Evolutionary conservation across 176 grass and related monocot genomes (phyloP).

Genomic region (Cymbopogon citratus): DNA sequence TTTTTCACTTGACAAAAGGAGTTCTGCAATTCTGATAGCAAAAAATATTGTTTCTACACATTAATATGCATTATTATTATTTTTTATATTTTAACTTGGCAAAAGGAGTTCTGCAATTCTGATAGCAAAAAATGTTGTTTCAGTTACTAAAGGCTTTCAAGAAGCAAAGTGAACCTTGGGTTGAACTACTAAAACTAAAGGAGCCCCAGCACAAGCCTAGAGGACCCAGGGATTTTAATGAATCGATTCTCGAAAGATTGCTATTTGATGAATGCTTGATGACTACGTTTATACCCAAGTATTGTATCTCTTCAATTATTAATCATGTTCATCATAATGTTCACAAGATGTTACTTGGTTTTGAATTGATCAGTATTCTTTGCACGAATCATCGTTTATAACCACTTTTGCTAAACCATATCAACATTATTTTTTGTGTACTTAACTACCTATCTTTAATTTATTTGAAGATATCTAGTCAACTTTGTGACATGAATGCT

Average conservation of each 20-base stretch:
- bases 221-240: not conserved
- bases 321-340: not conserved
- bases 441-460: not conserved
- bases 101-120: not conserved
- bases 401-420: not conserved
- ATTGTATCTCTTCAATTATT: not conserved
- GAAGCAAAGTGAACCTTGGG: not conserved
- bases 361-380: not conserved
- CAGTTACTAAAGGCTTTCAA: not conserved
- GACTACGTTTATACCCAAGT: not conserved
- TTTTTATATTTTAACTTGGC: not conserved
- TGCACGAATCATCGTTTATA: not conserved
- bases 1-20: too few relatives aligned
- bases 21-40: too few relatives aligned
- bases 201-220: not conserved
- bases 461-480: not conserved
- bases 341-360: not conserved
- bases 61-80: too few relatives aligned
- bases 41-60: not conserved
- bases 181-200: not conserved
- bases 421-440: not conserved
- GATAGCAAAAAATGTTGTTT: not conserved
- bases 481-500: not conserved
- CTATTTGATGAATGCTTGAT: constrained; percentile 6
- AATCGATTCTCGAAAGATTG: not conserved